A percentile compares a stretch with the other conserved stretches of the same genome.
Conservation (phyloP, 352 stramenopile species). For the Phytophthora litchii region DNA sequence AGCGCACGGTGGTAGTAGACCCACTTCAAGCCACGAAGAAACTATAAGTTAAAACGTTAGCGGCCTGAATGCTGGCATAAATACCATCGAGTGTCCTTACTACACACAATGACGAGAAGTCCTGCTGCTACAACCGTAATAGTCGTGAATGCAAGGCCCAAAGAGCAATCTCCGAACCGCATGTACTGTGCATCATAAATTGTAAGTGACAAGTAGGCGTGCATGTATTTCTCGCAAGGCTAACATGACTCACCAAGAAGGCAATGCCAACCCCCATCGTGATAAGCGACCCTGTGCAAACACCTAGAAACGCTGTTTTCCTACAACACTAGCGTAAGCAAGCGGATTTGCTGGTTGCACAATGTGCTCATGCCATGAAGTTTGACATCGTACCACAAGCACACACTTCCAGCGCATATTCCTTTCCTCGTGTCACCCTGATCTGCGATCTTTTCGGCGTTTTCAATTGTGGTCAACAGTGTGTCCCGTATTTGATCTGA, state of each 20-base stretch:
- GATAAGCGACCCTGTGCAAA: conserved; percentile 70
- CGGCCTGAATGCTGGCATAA: not conserved
- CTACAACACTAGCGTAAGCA: conserved; percentile 9
- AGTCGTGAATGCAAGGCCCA: conserved; percentile 82
- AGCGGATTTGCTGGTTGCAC: not conserved
- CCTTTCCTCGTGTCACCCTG: not conserved
- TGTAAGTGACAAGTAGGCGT: not conserved
- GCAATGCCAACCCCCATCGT: conserved; percentile 45
- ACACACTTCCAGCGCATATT: conserved; percentile 15
- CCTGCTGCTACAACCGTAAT: conserved; percentile 84
- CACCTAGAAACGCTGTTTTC: conserved; percentile 32
- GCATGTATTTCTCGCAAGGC: not conserved
- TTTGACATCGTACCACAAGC: conserved; percentile 19
- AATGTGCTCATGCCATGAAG: too few relatives aligned
- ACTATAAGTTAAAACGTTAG: conserved; percentile 42
- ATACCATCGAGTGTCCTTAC: conserved; percentile 36
- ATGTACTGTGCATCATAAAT: conserved; percentile 68
- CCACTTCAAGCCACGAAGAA: conserved; percentile 72
- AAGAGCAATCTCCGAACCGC: conserved; percentile 84
- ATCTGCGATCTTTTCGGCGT: conserved; percentile 33
- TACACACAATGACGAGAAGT: conserved; percentile 67
- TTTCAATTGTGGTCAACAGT: conserved; percentile 59
- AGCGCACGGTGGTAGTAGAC: conserved; percentile 74
- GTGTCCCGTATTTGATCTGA: conserved; percentile 68
- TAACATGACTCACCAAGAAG: conserved; percentile 47